Conservation (phyloP, 2,329 filamentous ascomycete genomes). For the Simplicillium aogashimaense region DNA sequence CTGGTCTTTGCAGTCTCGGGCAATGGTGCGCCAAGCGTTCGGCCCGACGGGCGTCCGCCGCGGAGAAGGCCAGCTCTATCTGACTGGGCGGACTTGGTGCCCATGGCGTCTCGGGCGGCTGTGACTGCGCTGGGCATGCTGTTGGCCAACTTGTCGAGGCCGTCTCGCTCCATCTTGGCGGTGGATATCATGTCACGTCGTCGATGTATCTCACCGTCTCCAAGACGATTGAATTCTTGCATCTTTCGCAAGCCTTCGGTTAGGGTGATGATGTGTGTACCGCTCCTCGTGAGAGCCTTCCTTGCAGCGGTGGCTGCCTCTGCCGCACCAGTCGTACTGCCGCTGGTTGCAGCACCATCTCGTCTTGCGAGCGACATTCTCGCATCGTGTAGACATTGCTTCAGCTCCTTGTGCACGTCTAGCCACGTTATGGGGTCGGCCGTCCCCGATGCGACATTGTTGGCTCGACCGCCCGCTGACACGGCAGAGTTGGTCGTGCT, state of each 20-base stretch:
- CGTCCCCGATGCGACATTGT: slow-evolving; percentile 28
- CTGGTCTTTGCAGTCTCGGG: slow-evolving; percentile 68
- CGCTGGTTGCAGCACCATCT: slow-evolving; percentile 39
- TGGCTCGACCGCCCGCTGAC: slow-evolving; percentile 33
- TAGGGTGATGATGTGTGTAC: slow-evolving; percentile 51
- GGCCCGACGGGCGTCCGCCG: slow-evolving; percentile 33
- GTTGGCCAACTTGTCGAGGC: slow-evolving; percentile 62
- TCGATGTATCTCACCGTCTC: slow-evolving; percentile 65
- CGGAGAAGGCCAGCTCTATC: slow-evolving; percentile 40
- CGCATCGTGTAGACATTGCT: slow-evolving; percentile 58
- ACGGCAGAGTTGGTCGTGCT: slow-evolving; percentile 38
- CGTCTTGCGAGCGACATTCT: slow-evolving; percentile 55
- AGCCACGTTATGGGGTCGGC: slow-evolving; percentile 63
- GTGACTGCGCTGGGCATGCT: slow-evolving; percentile 28
- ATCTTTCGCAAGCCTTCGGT: slow-evolving; percentile 54
- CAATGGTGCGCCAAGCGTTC: slow-evolving; percentile 63
- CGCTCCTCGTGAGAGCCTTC: slow-evolving; percentile 59
- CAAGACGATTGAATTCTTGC: slow-evolving; percentile 45
- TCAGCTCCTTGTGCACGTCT: slow-evolving; percentile 66
- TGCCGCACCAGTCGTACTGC: slow-evolving; percentile 31
- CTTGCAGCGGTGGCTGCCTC: slow-evolving; percentile 69
- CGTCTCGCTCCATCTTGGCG: slow-evolving; percentile 64
- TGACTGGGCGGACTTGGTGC: slow-evolving; percentile 36
- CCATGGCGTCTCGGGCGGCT: slow-evolving; percentile 27
- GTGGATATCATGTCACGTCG: slow-evolving; percentile 60